These are phyloP conservation scores for Kuraishia borneana DNA, from an alignment of 805 yeast genomes.

Conservation along the genomic window DNA sequence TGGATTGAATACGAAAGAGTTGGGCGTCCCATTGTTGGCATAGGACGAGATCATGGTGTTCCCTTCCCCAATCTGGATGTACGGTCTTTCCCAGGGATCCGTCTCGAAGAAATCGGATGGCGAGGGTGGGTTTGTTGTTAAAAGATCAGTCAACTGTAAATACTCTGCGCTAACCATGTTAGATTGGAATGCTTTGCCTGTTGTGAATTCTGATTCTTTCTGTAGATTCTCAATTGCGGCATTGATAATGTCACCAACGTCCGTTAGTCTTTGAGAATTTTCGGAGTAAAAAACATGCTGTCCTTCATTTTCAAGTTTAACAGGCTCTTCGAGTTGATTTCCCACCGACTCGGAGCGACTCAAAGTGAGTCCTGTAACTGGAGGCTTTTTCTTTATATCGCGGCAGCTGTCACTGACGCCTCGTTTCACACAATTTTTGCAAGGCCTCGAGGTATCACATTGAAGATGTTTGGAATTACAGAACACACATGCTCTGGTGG, in stretches of 20 bases:
- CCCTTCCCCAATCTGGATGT: conserved; percentile 15
- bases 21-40: conserved; percentile 20
- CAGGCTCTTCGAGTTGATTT: neutral
- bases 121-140: conserved; percentile 23
- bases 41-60: conserved; percentile 20
- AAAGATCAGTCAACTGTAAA: conserved; percentile 25
- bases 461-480: conserved; percentile 69
- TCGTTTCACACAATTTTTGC: conserved; percentile 58
- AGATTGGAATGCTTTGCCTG: conserved; percentile 15
- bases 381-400: conserved; percentile 41
- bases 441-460: conserved; percentile 61
- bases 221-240: neutral
- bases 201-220: neutral
- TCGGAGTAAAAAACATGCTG: neutral
- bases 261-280: neutral
- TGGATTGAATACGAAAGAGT: conserved; percentile 36
- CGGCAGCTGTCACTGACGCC: conserved; percentile 42
- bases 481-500: conserved; percentile 58
- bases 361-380: neutral
- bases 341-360: neutral
- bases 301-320: neutral
- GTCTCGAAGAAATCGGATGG: conserved; percentile 17
- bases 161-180: conserved; percentile 29
- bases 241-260: neutral
- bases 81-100: conserved; percentile 19